Evolutionary conservation across 768 basidiomycete species (phyloP).

Genomic region (Tulasnella sp.): DNA sequence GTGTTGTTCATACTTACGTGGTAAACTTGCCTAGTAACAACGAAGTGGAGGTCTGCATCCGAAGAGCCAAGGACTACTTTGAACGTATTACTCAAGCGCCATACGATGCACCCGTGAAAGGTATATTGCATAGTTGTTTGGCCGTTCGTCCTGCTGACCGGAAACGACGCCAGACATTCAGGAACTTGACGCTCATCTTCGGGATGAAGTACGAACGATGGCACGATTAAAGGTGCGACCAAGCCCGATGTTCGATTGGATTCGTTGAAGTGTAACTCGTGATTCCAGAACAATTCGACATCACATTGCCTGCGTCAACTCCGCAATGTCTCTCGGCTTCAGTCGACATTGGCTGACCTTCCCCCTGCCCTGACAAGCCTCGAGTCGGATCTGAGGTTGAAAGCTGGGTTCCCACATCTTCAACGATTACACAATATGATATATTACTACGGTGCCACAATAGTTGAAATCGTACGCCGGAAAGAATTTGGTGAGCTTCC

Average conservation of each 20-base stretch:
- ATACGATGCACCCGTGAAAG: slow-evolving; percentile 2
- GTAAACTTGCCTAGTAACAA: slow-evolving; percentile 40
- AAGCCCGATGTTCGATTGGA: not conserved
- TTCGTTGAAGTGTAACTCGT: not conserved
- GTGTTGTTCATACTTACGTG: slow-evolving; percentile 8
- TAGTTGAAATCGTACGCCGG: slow-evolving; percentile 80
- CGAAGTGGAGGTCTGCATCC: slow-evolving; percentile 43
- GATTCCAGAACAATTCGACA: slow-evolving; percentile 54
- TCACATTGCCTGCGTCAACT: slow-evolving; percentile 52
- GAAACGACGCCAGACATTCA: slow-evolving; percentile 39
- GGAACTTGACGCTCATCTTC: slow-evolving; percentile 47
- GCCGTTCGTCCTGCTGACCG: not conserved
- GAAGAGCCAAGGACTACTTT: slow-evolving; percentile 46
- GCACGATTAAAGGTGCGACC: slow-evolving; percentile 32
- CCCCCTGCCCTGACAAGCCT: slow-evolving; percentile 51
- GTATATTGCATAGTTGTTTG: not conserved
- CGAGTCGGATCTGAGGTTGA: slow-evolving; percentile 61
- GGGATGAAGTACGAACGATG: slow-evolving; percentile 47
- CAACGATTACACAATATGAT: slow-evolving; percentile 78
- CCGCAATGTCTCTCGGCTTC: slow-evolving; percentile 64
- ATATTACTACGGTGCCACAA: slow-evolving; percentile 82
- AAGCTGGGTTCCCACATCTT: slow-evolving; percentile 81
- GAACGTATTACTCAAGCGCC: slow-evolving; percentile 34
- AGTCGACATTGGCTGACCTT: slow-evolving; percentile 66
- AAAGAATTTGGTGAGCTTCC: slow-evolving; percentile 69